Evolutionary conservation across 805 yeast genomes (phyloP).

Genomic region (Kluyveromyces aestuarii): DNA sequence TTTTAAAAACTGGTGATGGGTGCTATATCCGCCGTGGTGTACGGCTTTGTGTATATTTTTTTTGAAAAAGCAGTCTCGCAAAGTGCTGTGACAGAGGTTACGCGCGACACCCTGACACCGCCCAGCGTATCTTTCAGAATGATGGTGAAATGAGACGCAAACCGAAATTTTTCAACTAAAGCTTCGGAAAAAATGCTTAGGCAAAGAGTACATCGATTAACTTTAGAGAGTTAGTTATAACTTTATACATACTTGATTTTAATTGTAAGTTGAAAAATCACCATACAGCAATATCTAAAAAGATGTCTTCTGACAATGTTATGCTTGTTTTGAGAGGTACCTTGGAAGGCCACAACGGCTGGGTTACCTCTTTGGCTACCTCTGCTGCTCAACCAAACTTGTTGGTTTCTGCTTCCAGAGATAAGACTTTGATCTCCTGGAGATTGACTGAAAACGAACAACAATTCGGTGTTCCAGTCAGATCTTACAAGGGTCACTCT

Average conservation of each 20-base stretch:
- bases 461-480: slow-evolving; percentile 97
- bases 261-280: neutral
- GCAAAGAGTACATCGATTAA: neutral
- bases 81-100: neutral
- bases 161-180: slow-evolving; percentile 12
- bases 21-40: neutral
- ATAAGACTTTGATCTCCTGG: slow-evolving; percentile 98
- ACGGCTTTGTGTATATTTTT: neutral
- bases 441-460: slow-evolving; percentile 92
- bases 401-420: slow-evolving; percentile 97
- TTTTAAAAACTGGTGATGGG: no score
- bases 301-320: slow-evolving; percentile 72
- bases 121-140: slow-evolving; percentile 19
- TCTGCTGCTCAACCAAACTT: slow-evolving; percentile 97
- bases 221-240: neutral
- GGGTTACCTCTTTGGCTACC: slow-evolving; percentile 99
- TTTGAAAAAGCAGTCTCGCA: neutral
- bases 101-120: slow-evolving; percentile 9
- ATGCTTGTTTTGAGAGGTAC: slow-evolving; percentile 99
- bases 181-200: neutral
- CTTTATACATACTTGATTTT: no score
- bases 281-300: neutral
- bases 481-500: slow-evolving; percentile 95
- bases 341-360: slow-evolving; percentile 93
- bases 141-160: slow-evolving; percentile 5